Percentiles rank a stretch among this genome's conserved stretches.
Conservation (phyloP, 164 flowering plant genomes). For the Piper longum region DNA sequence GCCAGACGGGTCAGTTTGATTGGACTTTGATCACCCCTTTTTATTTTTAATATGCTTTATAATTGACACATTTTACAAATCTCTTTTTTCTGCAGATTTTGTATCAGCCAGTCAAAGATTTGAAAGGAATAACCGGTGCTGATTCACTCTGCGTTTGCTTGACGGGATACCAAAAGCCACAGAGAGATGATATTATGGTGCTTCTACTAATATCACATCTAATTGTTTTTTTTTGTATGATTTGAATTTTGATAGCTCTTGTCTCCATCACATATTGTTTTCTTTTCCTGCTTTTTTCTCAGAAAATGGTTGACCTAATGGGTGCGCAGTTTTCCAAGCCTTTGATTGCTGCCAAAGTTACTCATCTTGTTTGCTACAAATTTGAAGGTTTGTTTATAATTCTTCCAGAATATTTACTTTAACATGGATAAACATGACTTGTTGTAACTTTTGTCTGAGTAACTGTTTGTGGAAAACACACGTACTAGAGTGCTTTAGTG, state of each 20-base stretch:
- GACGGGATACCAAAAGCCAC: conserved; percentile 85
- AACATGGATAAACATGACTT: too few relatives aligned
- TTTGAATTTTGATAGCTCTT: background rate
- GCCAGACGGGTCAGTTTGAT: conserved; percentile 33
- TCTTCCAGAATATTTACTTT: too few relatives aligned
- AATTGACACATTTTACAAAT: background rate
- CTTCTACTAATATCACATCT: background rate
- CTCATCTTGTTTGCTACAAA: conserved; percentile 96
- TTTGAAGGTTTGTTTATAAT: conserved; percentile 53
- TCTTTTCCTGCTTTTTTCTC: conserved; percentile 6
- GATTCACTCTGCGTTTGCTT: conserved; percentile 51
- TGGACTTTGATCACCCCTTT: background rate
- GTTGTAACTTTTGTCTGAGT: too few relatives aligned
- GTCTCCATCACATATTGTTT: background rate
- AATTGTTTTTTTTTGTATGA: too few relatives aligned
- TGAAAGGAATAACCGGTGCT: conserved; percentile 76
- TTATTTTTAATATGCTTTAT: background rate
- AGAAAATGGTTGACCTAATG: conserved; percentile 86
- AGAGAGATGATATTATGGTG: conserved; percentile 88
- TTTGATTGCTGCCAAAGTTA: conserved; percentile 66
- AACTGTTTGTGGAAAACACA: too few relatives aligned
- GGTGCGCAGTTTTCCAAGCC: conserved; percentile 89
- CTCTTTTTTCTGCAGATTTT: conserved; percentile 31
- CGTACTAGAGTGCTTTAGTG: background rate
- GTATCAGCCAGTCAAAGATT: conserved; percentile 62